A percentile compares a stretch with the other conserved stretches of the same genome.
Evolutionary conservation across 345 rosid species (phyloP).

Genomic region (Luvunga scandens): DNA sequence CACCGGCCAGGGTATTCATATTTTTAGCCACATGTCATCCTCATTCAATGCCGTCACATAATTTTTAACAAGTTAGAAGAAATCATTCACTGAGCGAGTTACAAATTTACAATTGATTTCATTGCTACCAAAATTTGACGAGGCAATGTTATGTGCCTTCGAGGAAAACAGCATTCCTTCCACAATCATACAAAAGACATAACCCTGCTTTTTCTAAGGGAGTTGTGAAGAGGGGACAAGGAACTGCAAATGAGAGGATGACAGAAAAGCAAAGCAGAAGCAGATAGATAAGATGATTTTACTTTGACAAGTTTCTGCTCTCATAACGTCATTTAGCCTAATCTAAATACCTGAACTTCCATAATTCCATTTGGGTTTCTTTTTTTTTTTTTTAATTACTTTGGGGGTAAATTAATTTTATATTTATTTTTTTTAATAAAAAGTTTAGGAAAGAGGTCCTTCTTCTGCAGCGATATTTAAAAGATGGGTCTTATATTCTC

Average conservation of each 20-base stretch:
- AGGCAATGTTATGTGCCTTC: neutral
- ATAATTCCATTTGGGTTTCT: conserved; percentile 24
- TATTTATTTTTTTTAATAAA: neutral
- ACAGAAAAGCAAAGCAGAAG: conserved; percentile 23
- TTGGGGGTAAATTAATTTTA: no score
- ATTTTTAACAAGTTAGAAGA: neutral
- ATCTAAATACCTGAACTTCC: conserved; percentile 21
- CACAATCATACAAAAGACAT: conserved; percentile 7
- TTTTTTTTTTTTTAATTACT: no score
- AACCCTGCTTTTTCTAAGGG: neutral
- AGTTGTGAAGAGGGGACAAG: conserved; percentile 14
- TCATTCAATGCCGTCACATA: neutral
- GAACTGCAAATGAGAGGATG: conserved; percentile 23
- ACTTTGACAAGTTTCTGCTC: conserved; percentile 16
- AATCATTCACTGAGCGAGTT: neutral
- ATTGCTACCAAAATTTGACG: neutral
- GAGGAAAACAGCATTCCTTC: neutral
- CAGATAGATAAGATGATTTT: conserved; percentile 11
- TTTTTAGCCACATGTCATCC: neutral
- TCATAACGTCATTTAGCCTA: neutral
- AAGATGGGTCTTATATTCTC: conserved; percentile 37
- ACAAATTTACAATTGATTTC: neutral
- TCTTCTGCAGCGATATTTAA: conserved; percentile 15
- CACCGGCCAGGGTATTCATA: neutral
- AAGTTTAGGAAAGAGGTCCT: conserved; percentile 25